Percentiles rank a stretch among this genome's conserved stretches.
Evolutionary conservation across 2,329 filamentous ascomycete genomes (phyloP).

Genomic region (Neopestalotiopsis sp.): DNA sequence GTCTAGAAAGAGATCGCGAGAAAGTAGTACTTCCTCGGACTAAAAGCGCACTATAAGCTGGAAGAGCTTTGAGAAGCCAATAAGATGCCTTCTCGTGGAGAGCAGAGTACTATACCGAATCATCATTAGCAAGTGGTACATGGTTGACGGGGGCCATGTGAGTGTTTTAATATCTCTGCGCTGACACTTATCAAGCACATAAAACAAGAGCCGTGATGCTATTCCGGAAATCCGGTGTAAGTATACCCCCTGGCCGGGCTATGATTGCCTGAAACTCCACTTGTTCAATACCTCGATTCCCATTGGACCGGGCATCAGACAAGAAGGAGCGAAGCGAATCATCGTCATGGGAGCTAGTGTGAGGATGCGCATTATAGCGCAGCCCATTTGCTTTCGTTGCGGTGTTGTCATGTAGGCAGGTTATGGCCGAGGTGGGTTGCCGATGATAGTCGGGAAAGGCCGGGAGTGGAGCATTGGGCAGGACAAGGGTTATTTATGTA

Average conservation of each 20-base stretch:
- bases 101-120: not conserved
- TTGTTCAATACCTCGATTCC: not conserved
- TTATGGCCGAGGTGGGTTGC: constrained; percentile 12
- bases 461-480: constrained; percentile 7
- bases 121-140: not conserved
- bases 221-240: constrained; percentile 1
- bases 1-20: not conserved
- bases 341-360: not conserved
- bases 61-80: constrained; percentile 4
- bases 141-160: not conserved
- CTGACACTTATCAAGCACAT: not conserved
- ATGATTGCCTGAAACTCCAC: not conserved
- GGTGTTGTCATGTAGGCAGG: not conserved
- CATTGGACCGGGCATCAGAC: not conserved
- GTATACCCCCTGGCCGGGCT: not conserved
- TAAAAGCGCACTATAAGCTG: not conserved
- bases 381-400: not conserved
- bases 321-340: not conserved
- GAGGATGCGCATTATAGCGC: not conserved
- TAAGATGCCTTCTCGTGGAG: not conserved
- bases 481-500: not conserved
- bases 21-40: not conserved
- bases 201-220: constrained; percentile 9
- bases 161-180: constrained; percentile 6
- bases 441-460: constrained; percentile 11